Conservation (phyloP, 306 rosid species). For the Cucumis melo region DNA sequence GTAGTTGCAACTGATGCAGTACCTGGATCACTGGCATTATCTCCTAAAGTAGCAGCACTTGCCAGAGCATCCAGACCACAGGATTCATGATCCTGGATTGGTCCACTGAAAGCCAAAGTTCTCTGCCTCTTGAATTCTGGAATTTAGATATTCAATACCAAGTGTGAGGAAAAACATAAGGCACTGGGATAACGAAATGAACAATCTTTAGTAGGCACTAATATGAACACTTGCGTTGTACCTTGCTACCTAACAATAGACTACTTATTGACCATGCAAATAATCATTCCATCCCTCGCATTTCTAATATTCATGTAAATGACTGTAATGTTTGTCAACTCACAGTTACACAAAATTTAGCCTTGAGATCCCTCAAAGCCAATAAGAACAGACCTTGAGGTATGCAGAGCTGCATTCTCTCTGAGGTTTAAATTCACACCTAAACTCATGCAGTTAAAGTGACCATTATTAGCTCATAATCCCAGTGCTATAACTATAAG, state of each 20-base stretch:
- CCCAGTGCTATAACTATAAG: not conserved
- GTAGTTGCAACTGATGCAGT: slow-evolving; percentile 66
- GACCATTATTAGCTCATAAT: not conserved
- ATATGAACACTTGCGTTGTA: not conserved
- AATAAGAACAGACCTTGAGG: not conserved
- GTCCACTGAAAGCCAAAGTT: slow-evolving; percentile 27
- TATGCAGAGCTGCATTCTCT: not conserved
- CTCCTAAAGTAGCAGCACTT: slow-evolving; percentile 77
- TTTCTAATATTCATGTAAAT: not conserved
- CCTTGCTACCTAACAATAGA: not conserved
- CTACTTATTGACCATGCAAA: not conserved
- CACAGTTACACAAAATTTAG: not conserved
- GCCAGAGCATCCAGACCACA: slow-evolving; percentile 94
- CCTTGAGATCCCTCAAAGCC: not conserved
- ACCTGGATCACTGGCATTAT: slow-evolving; percentile 45
- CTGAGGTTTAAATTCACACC: not conserved
- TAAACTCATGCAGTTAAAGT: not conserved
- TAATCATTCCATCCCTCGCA: not conserved
- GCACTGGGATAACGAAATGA: not conserved
- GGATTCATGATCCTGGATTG: slow-evolving; percentile 44
- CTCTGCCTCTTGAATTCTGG: slow-evolving; percentile 72
- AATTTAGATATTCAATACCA: not conserved
- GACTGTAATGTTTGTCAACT: not conserved
- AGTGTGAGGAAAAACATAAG: not conserved
- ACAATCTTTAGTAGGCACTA: not conserved